These are phyloP conservation scores for Mycena chlorophos DNA, from an alignment of 768 basidiomycete genomes.

Conservation along the genomic window DNA sequence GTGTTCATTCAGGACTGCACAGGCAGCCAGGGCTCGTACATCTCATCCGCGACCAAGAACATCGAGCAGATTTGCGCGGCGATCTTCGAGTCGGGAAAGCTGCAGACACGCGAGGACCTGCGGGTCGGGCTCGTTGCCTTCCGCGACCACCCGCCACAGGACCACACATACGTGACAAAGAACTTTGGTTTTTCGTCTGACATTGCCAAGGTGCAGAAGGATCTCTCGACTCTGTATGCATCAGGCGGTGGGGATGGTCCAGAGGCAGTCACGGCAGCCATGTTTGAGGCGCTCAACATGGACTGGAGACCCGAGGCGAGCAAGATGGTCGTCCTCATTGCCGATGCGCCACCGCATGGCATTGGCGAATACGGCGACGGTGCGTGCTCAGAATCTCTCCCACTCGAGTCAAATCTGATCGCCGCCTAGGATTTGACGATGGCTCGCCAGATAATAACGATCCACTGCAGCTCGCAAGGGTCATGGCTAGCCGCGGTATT, in stretches of 20 bases:
- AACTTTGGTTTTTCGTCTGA: conserved; percentile 95
- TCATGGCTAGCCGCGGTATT: conserved; percentile 89
- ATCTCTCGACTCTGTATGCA: conserved; percentile 82
- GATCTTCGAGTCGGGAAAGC: conserved; percentile 91
- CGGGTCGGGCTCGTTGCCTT: conserved; percentile 92
- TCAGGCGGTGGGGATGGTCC: conserved; percentile 84
- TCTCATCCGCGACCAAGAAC: conserved; percentile 93
- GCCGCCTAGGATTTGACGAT: conserved; percentile 74
- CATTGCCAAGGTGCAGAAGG: conserved; percentile 80
- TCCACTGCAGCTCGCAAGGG: conserved; percentile 81
- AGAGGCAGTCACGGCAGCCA: conserved; percentile 92
- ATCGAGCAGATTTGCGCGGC: conserved; percentile 93
- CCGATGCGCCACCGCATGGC: conserved; percentile 96
- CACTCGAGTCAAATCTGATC: conserved; percentile 15
- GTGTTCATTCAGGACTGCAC: conserved; percentile 97
- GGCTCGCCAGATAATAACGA: conserved; percentile 95
- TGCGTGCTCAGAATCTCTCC: conserved; percentile 37
- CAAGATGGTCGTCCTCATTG: conserved; percentile 96
- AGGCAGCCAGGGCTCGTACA: conserved; percentile 87
- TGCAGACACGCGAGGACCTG: conserved; percentile 84
- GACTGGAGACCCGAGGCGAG: conserved; percentile 87
- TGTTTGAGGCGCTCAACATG: conserved; percentile 66
- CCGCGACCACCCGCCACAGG: conserved; percentile 96
- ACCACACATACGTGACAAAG: conserved; percentile 91
- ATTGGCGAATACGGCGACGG: conserved; percentile 97